phyloP scores from a whole-genome alignment of 2,329 filamentous ascomycete species.

The Epichloe sibirici region DNA sequence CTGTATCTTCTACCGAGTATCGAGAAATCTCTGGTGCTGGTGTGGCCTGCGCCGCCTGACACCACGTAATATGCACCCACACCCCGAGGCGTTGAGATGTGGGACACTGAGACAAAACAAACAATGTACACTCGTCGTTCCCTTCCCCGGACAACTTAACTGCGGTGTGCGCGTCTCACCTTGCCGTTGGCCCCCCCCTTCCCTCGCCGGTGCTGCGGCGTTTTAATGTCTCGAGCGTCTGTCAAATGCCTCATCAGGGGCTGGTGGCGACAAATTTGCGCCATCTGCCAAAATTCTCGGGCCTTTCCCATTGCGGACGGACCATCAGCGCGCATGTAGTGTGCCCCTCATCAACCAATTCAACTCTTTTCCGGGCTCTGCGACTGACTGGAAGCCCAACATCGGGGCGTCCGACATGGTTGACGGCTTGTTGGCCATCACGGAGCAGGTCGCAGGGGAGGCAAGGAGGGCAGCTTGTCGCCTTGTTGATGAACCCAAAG shows the following conservation, averaged over 20 bases:
- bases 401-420: conserved; percentile 22
- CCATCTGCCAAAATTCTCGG: background rate
- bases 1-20: no score
- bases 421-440: background rate
- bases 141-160: background rate
- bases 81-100: background rate
- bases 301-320: background rate
- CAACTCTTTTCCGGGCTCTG: background rate
- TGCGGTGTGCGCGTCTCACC: no score
- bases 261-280: background rate
- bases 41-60: background rate
- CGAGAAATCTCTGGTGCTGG: no score
- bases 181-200: no score
- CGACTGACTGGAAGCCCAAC: background rate
- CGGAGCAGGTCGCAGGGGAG: background rate
- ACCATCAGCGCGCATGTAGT: background rate
- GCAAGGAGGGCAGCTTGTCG: no score
- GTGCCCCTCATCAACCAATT: background rate
- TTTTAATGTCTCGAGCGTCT: no score
- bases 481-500: no score
- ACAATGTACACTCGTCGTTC: background rate
- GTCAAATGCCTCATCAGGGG: background rate
- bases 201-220: no score
- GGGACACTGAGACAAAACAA: background rate
- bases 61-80: background rate